Percentiles rank a stretch among this genome's conserved stretches.
Evolutionary conservation across 129 eudicot genomes (phyloP).

Genomic region (Flaveria robusta): DNA sequence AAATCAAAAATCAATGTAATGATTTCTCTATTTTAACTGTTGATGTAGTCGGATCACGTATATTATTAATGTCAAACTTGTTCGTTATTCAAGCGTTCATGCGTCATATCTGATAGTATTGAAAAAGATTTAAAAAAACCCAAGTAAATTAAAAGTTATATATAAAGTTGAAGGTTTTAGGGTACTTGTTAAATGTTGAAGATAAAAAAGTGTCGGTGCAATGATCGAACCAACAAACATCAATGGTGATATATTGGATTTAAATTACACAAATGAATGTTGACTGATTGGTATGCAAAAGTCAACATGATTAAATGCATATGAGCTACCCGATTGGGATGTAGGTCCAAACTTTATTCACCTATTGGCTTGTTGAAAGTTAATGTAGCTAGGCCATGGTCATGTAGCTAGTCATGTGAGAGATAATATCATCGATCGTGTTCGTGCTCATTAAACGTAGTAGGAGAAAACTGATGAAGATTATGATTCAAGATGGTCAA

Average conservation of each 20-base stretch:
- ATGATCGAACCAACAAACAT: background rate
- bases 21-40: too few species aligned
- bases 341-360: background rate
- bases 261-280: background rate
- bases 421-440: background rate
- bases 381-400: background rate
- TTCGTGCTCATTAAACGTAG: background rate
- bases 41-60: too few species aligned
- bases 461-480: too few species aligned
- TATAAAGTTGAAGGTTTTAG: background rate
- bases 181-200: background rate
- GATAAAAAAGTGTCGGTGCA: background rate
- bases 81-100: too few species aligned
- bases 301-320: slow-evolving; percentile 14
- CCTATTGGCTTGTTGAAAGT: background rate
- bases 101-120: too few species aligned
- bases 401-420: background rate
- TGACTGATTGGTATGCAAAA: background rate
- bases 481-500: too few species aligned
- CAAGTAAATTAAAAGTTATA: too few species aligned
- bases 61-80: too few species aligned
- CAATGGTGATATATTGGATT: background rate
- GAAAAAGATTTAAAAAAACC: too few species aligned
- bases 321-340: slow-evolving; percentile 5
- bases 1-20: too few species aligned